These are phyloP conservation scores for Gentiana dahurica DNA, from an alignment of 257 asterid genomes.

Conservation along the genomic window DNA sequence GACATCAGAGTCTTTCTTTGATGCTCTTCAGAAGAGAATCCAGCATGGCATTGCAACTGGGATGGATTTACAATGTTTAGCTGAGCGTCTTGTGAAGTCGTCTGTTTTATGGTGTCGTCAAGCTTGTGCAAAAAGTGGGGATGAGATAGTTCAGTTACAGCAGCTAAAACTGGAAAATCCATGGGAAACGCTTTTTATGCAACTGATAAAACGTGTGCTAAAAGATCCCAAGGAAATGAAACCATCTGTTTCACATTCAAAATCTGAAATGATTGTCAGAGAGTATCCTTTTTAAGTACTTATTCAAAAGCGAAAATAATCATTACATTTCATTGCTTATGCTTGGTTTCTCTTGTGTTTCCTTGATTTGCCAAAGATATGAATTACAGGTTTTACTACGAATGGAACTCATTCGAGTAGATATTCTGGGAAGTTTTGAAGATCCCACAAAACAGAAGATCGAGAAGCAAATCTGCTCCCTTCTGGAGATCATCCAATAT, in stretches of 20 bases:
- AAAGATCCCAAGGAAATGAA: constrained; percentile 75
- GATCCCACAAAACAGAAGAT: constrained; percentile 58
- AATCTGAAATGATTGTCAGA: constrained; percentile 46
- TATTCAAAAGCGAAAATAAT: background rate
- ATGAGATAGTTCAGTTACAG: constrained; percentile 21
- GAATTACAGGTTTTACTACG: constrained; percentile 94
- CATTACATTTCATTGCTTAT: background rate
- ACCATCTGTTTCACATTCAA: constrained; percentile 22
- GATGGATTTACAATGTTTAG: constrained; percentile 68
- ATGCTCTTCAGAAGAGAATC: constrained; percentile 39
- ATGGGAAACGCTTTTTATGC: constrained; percentile 16
- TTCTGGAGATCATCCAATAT: constrained; percentile 77
- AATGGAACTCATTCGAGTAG: constrained; percentile 68
- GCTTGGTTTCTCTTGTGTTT: constrained; percentile 9
- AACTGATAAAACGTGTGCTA: constrained; percentile 36
- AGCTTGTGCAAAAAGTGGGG: constrained; percentile 20
- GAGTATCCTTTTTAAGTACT: constrained; percentile 55
- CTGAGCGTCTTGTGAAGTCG: constrained; percentile 59
- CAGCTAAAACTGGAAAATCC: constrained; percentile 20
- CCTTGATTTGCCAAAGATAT: constrained; percentile 54
- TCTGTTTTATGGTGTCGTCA: constrained; percentile 37
- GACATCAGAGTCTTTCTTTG: constrained; percentile 42
- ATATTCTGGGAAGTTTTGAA: constrained; percentile 29
- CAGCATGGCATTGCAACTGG: constrained; percentile 63
- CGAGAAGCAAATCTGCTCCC: constrained; percentile 75